phyloP scores from a whole-genome alignment of 2,329 filamentous ascomycete species.

The Penicillium glabrum region DNA sequence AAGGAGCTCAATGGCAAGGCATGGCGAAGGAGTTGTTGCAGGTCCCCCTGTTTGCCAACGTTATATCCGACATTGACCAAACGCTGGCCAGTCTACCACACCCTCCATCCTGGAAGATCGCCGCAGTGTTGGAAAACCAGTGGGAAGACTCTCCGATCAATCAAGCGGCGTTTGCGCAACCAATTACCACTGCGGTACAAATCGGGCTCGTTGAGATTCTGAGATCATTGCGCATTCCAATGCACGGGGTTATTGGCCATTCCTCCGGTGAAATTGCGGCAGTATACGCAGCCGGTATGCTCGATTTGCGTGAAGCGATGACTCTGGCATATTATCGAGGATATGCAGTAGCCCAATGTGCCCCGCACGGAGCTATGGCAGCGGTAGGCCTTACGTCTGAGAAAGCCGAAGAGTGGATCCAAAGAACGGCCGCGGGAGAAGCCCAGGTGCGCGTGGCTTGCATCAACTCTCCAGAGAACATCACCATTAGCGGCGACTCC shows the following conservation, averaged over 20 bases:
- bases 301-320: not conserved
- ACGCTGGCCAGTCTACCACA: not conserved
- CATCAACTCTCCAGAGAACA: not conserved
- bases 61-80: not conserved
- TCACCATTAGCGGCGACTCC: not conserved
- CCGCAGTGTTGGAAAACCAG: too few species aligned
- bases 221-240: not conserved
- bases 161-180: not conserved
- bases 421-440: too few species aligned
- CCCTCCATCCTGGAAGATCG: not conserved
- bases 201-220: not conserved
- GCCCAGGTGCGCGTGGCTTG: not conserved
- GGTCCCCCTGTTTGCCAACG: not conserved
- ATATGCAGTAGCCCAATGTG: not conserved
- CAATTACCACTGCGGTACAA: not conserved
- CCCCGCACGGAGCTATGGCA: not conserved
- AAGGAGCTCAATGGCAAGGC: not conserved
- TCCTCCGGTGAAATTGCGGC: not conserved
- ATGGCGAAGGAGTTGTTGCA: not conserved
- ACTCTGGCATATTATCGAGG: not conserved
- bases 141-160: not conserved
- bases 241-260: not conserved
- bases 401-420: not conserved
- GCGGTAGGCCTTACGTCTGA: not conserved
- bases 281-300: not conserved